Percentiles rank a stretch among this genome's conserved stretches.
These are phyloP conservation scores for Carallia brachiata DNA, from an alignment of 345 rosid species.

Conservation along the genomic window DNA sequence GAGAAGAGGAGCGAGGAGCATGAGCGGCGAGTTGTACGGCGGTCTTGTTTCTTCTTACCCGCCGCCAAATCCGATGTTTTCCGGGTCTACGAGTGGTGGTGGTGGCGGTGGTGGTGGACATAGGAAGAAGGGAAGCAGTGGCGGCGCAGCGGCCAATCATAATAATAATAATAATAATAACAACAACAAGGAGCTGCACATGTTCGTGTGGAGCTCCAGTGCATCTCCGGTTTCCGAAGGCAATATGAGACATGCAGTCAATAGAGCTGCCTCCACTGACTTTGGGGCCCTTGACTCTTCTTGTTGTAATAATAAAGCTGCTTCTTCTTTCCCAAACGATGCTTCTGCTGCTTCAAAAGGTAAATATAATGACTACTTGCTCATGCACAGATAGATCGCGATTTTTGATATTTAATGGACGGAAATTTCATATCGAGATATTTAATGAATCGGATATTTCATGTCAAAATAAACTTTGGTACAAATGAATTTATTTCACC, in stretches of 20 bases:
- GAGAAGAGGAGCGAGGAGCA: conserved; percentile 53
- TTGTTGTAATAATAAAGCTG: conserved; percentile 4
- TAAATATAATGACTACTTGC: neutral
- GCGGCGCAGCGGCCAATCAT: neutral
- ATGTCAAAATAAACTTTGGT: too few relatives aligned
- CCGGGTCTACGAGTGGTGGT: conserved; percentile 50
- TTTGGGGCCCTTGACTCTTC: conserved; percentile 30
- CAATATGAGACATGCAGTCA: conserved; percentile 48
- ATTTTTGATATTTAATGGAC: neutral
- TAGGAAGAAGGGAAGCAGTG: conserved; percentile 36
- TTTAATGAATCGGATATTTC: too few relatives aligned
- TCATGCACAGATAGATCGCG: too few relatives aligned
- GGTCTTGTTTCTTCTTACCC: conserved; percentile 44
- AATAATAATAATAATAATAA: neutral
- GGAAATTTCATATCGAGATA: too few relatives aligned
- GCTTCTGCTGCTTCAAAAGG: conserved; percentile 22
- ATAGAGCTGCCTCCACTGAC: conserved; percentile 49
- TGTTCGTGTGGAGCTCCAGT: conserved; percentile 88
- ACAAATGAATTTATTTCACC: too few relatives aligned
- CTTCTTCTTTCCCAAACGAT: neutral
- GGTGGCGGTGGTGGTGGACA: conserved; percentile 2
- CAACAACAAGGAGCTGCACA: conserved; percentile 60
- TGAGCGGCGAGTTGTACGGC: conserved; percentile 63
- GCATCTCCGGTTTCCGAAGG: conserved; percentile 78
- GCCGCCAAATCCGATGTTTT: conserved; percentile 69